Evolutionary conservation across 352 stramenopile species (phyloP), one percentile per base, ranked within the genome.

Genomic region (Thalassiosira mediterranea): DNA sequence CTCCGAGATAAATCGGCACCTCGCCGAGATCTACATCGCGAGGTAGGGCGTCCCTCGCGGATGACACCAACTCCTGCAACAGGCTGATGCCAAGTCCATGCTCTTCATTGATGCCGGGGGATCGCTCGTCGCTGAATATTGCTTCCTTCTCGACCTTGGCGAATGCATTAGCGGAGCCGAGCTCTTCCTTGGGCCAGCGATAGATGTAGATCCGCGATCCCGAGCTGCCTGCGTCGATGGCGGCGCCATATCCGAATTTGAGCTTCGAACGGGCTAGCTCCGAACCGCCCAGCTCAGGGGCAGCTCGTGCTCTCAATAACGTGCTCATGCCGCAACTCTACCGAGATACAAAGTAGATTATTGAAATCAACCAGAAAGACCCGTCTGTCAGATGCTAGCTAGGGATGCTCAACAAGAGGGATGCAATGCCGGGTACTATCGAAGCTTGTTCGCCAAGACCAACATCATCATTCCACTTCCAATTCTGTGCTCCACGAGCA

Each of bases 1-100:
- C 92, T 62, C 94, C 94, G 10, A 96, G 79, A 60, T 92, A 96
- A 23, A 96, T 95, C 1, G 90, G 92, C 42, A 75, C 56, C 5
- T 57, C 29, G 0, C 17, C 3, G 10, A 38, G 37, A 38, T 66
- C 3, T 1, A 52, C 28, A 13, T 47, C 19, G 38, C 15, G 26
- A 0, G 61, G 54, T 0, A 79, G 25, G 4, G 62, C 56, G 0
- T 26, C 13, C 49, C 54, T 58, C 26, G 61, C 62, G 3, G 47
- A 42, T 17, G 28, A 0, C 11, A 65, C 7, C 28, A 79, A 56
- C 21, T 63, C 25, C 4, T 46, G 11, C 23, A 79, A 47, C 11
- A 17, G 21, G 13, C 17, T 3, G 26, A 76, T 56, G 10, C 42
- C 60, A 1, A 63, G 2, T 4, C 48, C 34, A n/a, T 54, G 11